Percentiles rank a stretch among this genome's conserved stretches.
Evolutionary conservation across 202 grass and related monocot species (phyloP).

Genomic region (Elaeis oleifera): DNA sequence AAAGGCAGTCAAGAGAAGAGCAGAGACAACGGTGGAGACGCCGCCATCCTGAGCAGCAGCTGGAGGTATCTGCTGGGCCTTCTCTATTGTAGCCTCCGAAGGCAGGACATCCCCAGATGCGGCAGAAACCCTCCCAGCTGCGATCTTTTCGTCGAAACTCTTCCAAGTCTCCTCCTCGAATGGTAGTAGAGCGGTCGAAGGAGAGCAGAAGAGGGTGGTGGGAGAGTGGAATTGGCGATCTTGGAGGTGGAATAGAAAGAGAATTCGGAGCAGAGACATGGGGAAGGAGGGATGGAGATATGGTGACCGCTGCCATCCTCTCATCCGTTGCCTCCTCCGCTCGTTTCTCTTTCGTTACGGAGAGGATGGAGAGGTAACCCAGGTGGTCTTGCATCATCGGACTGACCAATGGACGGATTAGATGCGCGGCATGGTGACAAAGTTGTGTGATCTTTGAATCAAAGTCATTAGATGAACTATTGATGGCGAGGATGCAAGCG

Average conservation of each 20-base stretch:
- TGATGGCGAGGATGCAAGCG: too few species aligned
- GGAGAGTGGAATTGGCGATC: slow-evolving; percentile 8
- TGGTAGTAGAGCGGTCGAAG: neutral
- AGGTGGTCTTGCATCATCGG: too few species aligned
- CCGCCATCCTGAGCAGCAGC: slow-evolving; percentile 41
- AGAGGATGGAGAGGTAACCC: too few species aligned
- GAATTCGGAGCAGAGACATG: neutral
- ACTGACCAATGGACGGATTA: too few species aligned
- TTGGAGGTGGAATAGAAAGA: slow-evolving; percentile 15
- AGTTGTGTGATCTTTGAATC: too few species aligned
- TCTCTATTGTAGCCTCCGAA: slow-evolving; percentile 31
- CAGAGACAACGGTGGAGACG: slow-evolving; percentile 43
- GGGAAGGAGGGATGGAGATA: neutral
- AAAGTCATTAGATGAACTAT: too few species aligned
- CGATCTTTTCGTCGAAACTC: slow-evolving; percentile 5
- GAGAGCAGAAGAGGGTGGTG: slow-evolving; percentile 1
- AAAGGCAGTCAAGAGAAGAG: slow-evolving; percentile 54
- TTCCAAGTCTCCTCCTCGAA: neutral
- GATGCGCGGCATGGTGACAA: too few species aligned
- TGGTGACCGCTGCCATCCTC: neutral
- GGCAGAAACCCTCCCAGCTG: slow-evolving; percentile 18
- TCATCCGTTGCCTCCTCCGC: too few species aligned
- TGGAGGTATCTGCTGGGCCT: slow-evolving; percentile 40
- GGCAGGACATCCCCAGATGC: slow-evolving; percentile 1
- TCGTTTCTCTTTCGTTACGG: neutral